These are phyloP conservation scores for Apophysomyces sp. DNA, from an alignment of 371 early-diverging fungal genomes.

Conservation along the genomic window DNA sequence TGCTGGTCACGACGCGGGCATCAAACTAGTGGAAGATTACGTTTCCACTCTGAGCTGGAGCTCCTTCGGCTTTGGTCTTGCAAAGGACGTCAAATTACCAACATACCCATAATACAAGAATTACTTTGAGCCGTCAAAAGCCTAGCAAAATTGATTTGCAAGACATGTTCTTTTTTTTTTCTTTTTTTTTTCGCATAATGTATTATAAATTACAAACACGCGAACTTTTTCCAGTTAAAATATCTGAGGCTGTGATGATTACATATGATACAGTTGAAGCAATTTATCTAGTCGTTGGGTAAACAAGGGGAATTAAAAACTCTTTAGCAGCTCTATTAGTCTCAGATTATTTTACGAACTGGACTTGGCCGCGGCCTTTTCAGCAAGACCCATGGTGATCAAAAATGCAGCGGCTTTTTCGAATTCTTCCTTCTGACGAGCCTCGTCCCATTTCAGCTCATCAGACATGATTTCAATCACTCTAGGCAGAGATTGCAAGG, in stretches of 20 bases:
- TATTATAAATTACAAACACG: too few relatives aligned
- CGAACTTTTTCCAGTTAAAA: too few relatives aligned
- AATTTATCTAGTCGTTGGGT: not conserved
- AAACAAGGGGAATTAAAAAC: not conserved
- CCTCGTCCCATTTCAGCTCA: conserved; percentile 82
- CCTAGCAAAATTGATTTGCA: too few relatives aligned
- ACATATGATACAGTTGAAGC: not conserved
- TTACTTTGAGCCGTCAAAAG: too few relatives aligned
- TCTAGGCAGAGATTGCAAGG: conserved; percentile 80
- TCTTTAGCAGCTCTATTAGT: not conserved
- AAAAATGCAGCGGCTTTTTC: conserved; percentile 76
- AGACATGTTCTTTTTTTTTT: too few relatives aligned
- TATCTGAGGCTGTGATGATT: too few relatives aligned
- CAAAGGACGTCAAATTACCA: conserved; percentile 14
- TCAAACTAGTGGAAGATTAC: conserved; percentile 20
- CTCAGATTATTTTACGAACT: not conserved
- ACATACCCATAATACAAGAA: not conserved
- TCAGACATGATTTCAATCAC: conserved; percentile 93
- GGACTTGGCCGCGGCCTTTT: not conserved
- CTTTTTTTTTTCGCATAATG: too few relatives aligned
- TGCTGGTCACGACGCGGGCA: conserved; percentile 25
- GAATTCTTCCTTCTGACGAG: conserved; percentile 67
- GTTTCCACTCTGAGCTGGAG: conserved; percentile 26
- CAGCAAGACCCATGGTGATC: conserved; percentile 84
- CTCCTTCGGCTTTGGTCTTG: conserved; percentile 28